Conservation (phyloP, 1,284 basidiomycete species). For the Sanghuangporus sanghuang region DNA sequence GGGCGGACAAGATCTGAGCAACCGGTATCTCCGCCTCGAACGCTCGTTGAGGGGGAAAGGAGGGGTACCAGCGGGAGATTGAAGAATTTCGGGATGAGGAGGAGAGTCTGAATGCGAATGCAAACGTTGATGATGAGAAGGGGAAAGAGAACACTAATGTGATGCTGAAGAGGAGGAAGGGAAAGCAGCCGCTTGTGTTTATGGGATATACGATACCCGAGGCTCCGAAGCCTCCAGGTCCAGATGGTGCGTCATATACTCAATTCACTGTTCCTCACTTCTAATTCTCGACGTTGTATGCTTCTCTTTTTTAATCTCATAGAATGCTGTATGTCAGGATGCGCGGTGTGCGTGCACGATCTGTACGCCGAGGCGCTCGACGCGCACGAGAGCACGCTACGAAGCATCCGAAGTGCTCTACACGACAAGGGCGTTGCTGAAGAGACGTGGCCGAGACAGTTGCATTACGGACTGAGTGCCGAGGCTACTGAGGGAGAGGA, state of each 20-base stretch:
- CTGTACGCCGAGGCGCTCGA: slow-evolving; percentile 74
- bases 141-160: neutral
- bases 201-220: slow-evolving; percentile 55
- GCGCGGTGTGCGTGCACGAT: slow-evolving; percentile 85
- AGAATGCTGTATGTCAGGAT: slow-evolving; percentile 94
- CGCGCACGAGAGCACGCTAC: slow-evolving; percentile 57
- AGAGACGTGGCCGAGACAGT: slow-evolving; percentile 56
- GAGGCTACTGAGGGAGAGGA: neutral
- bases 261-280: neutral
- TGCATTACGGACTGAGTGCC: neutral
- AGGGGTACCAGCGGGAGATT: slow-evolving; percentile 31
- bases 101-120: neutral
- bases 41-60: slow-evolving; percentile 43
- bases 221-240: slow-evolving; percentile 51
- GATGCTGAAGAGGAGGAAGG: slow-evolving; percentile 7
- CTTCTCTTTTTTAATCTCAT: neutral
- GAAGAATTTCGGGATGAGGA: slow-evolving; percentile 20
- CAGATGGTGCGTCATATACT: slow-evolving; percentile 50
- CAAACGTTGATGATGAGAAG: neutral
- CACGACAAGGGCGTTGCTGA: slow-evolving; percentile 44
- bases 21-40: slow-evolving; percentile 52
- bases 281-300: neutral
- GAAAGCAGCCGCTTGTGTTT: slow-evolving; percentile 32
- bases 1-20: slow-evolving; percentile 45
- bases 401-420: slow-evolving; percentile 47